Base-by-base conservation (phyloP, 495 filamentous ascomycete genomes). In the Jackrogersella multiformis region DNA sequence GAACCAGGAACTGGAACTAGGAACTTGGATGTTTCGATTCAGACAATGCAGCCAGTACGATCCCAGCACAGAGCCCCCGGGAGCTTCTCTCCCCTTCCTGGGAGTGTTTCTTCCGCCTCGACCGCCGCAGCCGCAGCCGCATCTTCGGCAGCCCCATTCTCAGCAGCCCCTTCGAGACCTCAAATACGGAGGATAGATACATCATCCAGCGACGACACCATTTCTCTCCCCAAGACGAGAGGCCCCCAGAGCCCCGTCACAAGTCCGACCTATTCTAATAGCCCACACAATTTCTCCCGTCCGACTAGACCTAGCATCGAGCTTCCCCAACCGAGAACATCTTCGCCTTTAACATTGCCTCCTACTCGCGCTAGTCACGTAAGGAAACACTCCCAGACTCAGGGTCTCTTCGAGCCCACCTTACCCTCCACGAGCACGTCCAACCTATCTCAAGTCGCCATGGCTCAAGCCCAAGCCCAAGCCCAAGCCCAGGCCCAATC, bases 381-480 rank as follows among this genome's bases (percentile, higher is more conserved):
- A 18, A 77, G 84, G 48, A 87, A 86, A 68, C 79, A 84, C 56
- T 85, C 84, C 30, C 88, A 93, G 69, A 94, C 89, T 18, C 92
- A 94, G 69, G 94, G 94, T 57, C 89, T 92, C 78, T 97, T 97
- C 70, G 93, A 97, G 76, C 91, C 94, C 4, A 88, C 88, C 26
- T 79, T 97, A 30, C 91, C 92, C 1, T 91, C 92, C n/a, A 81
- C 80, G 16, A 84, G 77, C 75, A 77, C 77, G 0, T 73, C 86
- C 86, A 80, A 71, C 84, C 81, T 77, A 70, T 81, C 67, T 23
- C 83, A 81, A 74, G 77, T 81, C 77, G 81, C 72, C 26, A 71
- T 78, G 61, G 57, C 66, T 16, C 77, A 78, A 36, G 18, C 56
- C 15, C 64, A 66, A 38, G 32, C 56, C 4, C 62, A 48, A 26